Conservation (phyloP, 768 basidiomycete genomes). For the Mycena floridula region DNA sequence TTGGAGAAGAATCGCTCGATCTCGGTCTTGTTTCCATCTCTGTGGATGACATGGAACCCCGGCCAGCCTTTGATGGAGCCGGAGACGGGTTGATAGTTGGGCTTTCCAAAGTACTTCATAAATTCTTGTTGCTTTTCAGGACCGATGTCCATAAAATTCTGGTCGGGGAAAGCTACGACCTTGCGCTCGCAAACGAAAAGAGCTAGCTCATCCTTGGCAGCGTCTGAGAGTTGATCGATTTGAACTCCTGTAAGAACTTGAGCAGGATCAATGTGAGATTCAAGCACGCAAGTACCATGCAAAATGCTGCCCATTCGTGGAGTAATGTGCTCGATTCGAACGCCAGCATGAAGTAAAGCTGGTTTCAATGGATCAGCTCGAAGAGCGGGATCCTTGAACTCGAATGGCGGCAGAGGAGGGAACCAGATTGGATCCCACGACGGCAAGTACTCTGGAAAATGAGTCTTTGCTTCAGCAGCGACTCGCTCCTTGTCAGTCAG, state of each 20-base stretch:
- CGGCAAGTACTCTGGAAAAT: constrained; percentile 12
- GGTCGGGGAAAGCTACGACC: constrained; percentile 13
- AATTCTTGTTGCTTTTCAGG: constrained; percentile 4
- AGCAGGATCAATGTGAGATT: too few relatives aligned
- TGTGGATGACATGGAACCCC: constrained; percentile 16
- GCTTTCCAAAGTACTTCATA: background rate
- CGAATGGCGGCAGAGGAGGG: constrained; percentile 11
- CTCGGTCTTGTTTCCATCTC: constrained; percentile 14
- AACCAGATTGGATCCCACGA: constrained; percentile 14
- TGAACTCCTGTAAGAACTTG: constrained; percentile 10
- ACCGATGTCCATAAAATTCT: constrained; percentile 13
- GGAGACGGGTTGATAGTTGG: constrained; percentile 1
- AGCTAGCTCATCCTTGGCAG: constrained; percentile 14
- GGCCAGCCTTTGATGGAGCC: constrained; percentile 8
- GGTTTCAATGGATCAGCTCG: constrained; percentile 11
- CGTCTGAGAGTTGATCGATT: constrained; percentile 6
- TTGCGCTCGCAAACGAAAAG: constrained; percentile 13
- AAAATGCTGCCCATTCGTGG: constrained; percentile 14
- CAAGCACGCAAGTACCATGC: too few relatives aligned
- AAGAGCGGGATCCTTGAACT: constrained; percentile 13
- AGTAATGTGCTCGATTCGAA: constrained; percentile 6
- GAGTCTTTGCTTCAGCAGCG: background rate
- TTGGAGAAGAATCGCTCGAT: constrained; percentile 12
- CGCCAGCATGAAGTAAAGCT: constrained; percentile 3
- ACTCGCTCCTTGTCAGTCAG: constrained; percentile 5